phyloP scores from a whole-genome alignment of 192 early-diverging fungal species.

The Mortierella claussenii region DNA sequence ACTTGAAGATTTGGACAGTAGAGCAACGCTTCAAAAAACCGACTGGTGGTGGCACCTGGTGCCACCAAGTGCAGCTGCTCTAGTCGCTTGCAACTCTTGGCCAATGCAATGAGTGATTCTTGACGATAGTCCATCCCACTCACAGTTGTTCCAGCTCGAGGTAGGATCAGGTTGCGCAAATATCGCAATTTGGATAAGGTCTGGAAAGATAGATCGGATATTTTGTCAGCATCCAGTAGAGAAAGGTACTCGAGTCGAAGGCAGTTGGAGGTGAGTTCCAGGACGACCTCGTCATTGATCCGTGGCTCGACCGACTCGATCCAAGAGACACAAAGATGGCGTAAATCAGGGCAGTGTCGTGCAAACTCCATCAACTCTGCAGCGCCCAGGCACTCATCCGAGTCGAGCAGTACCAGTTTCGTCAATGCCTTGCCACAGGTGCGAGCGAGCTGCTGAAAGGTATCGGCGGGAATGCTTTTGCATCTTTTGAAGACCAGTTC shows the following conservation, averaged over 20 bases:
- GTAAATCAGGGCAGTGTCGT: slow-evolving; percentile 42
- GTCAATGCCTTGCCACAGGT: slow-evolving; percentile 50
- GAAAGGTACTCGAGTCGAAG: slow-evolving; percentile 45
- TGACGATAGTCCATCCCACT: slow-evolving; percentile 46
- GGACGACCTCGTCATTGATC: slow-evolving; percentile 47
- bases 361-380: slow-evolving; percentile 49
- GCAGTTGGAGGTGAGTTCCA: slow-evolving; percentile 43
- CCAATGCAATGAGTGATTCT: slow-evolving; percentile 39
- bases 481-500: slow-evolving; percentile 47
- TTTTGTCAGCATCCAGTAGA: slow-evolving; percentile 42
- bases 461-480: slow-evolving; percentile 49
- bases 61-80: slow-evolving; percentile 48
- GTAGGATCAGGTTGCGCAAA: slow-evolving; percentile 46
- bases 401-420: slow-evolving; percentile 46
- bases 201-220: slow-evolving; percentile 47
- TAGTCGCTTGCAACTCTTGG: slow-evolving; percentile 43
- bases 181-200: slow-evolving; percentile 41
- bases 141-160: slow-evolving; percentile 28
- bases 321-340: slow-evolving; percentile 46
- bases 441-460: slow-evolving; percentile 32
- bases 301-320: slow-evolving; percentile 39
- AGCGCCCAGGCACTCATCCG: slow-evolving; percentile 36
- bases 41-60: slow-evolving; percentile 40
- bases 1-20: slow-evolving; percentile 46
- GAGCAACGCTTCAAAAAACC: slow-evolving; percentile 41